phyloP scores from a whole-genome alignment of 495 filamentous ascomycete species.

The Talaromyces trachyspermus region DNA sequence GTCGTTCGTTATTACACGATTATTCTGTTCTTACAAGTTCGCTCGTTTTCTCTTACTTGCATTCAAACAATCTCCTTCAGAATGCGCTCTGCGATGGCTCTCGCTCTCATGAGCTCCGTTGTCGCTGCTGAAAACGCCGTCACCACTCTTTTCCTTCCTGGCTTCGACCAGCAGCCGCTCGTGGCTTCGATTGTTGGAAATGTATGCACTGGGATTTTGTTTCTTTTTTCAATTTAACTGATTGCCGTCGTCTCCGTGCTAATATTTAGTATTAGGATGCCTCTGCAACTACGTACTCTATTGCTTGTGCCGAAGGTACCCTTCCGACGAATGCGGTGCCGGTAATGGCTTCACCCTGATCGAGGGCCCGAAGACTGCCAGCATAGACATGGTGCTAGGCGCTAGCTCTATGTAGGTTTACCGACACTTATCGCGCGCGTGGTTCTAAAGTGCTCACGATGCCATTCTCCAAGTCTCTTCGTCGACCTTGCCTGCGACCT shows the following conservation, averaged over 20 bases:
- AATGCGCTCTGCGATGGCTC: slow-evolving; percentile 3
- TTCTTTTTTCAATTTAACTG: neutral
- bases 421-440: too few relatives aligned
- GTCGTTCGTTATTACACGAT: neutral
- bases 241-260: neutral
- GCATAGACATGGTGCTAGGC: slow-evolving; percentile 13
- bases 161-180: slow-evolving; percentile 26
- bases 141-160: slow-evolving; percentile 29
- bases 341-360: slow-evolving; percentile 24
- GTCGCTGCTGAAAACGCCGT: slow-evolving; percentile 23
- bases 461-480: too few relatives aligned
- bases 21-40: too few relatives aligned
- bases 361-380: slow-evolving; percentile 19
- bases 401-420: slow-evolving; percentile 11
- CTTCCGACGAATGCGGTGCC: slow-evolving; percentile 24
- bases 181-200: slow-evolving; percentile 32
- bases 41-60: too few relatives aligned
- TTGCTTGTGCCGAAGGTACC: slow-evolving; percentile 32
- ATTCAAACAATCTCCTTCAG: neutral
- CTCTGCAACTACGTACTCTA: slow-evolving; percentile 31
- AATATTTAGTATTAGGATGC: slow-evolving; percentile 14
- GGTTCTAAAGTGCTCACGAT: too few relatives aligned
- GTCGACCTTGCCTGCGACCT: slow-evolving; percentile 20
- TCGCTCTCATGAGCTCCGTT: slow-evolving; percentile 15
- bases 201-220: too few relatives aligned